phyloP scores from a whole-genome alignment of 169 alveolate genomes.

The Perkinsus marinus region DNA sequence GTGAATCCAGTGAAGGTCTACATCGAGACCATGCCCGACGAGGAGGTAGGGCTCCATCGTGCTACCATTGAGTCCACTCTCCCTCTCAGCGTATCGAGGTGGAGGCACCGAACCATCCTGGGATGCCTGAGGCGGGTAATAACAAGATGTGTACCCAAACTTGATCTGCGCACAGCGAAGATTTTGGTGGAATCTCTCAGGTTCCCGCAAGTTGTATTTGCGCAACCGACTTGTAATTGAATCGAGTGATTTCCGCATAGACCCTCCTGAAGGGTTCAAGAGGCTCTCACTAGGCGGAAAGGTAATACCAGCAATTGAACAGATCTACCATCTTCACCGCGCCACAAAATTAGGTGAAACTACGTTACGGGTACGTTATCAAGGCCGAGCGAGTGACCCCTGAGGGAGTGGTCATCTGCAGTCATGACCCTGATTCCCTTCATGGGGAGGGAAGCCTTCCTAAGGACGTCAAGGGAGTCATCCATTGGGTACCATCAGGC shows the following conservation, averaged over 20 bases:
- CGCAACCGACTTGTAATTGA: not conserved
- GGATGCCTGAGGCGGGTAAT: not conserved
- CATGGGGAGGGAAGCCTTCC: not conserved
- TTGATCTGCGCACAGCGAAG: not conserved
- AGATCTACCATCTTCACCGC: not conserved
- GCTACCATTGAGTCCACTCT: constrained; percentile 7
- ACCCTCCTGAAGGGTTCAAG: not conserved
- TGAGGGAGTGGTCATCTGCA: not conserved
- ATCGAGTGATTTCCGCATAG: not conserved
- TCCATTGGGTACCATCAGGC: not conserved
- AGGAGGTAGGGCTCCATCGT: not conserved
- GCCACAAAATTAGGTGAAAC: not conserved
- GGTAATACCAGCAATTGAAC: not conserved
- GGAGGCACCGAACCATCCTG: not conserved
- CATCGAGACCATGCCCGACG: constrained; percentile 1
- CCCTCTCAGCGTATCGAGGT: constrained; percentile 16
- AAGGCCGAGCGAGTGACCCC: not conserved
- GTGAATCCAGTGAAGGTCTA: constrained; percentile 16
- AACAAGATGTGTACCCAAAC: not conserved
- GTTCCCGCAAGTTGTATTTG: not conserved
- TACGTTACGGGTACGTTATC: not conserved
- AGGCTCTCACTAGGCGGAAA: not conserved
- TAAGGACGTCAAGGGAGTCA: not conserved
- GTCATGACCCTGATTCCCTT: not conserved
- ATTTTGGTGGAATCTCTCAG: not conserved